Conservation (phyloP, 2,329 filamentous ascomycete species). For the Nemania sp. region DNA sequence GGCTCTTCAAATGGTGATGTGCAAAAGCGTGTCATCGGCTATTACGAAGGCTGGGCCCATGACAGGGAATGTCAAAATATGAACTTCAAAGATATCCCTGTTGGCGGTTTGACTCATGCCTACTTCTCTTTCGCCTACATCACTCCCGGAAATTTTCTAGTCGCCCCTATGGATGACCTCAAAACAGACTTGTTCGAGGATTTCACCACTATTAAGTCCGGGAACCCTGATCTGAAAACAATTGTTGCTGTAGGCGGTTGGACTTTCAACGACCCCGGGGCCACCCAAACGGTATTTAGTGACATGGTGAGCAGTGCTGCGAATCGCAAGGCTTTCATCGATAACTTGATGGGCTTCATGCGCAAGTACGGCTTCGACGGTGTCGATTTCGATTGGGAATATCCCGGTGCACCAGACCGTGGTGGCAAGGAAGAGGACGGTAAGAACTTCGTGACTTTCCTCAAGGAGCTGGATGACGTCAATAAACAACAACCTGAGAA, state of each 20-base stretch:
- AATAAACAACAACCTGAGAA: background rate
- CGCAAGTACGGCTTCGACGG: background rate
- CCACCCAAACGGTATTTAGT: background rate
- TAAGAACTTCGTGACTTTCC: background rate
- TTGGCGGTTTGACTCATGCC: slow-evolving; percentile 45
- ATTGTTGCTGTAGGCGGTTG: slow-evolving; percentile 15
- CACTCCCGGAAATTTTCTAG: slow-evolving; percentile 32
- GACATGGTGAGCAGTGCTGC: background rate
- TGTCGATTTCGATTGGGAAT: slow-evolving; percentile 7
- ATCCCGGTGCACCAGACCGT: background rate
- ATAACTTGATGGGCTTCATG: background rate
- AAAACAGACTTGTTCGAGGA: too few relatives aligned
- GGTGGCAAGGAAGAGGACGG: background rate
- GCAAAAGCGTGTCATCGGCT: slow-evolving; percentile 36
- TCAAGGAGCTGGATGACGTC: background rate
- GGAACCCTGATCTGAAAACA: slow-evolving; percentile 30
- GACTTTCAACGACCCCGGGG: slow-evolving; percentile 28
- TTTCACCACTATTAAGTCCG: background rate
- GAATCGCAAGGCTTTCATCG: background rate
- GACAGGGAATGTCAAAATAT: background rate
- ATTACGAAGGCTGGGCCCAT: slow-evolving; percentile 39
- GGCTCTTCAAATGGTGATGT: slow-evolving; percentile 18
- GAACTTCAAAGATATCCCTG: slow-evolving; percentile 41
- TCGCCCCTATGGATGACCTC: slow-evolving; percentile 36
- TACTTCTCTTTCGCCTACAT: slow-evolving; percentile 42